Evolutionary conservation across 2,329 filamentous ascomycete species (phyloP), one percentile per base, ranked within the genome.

Genomic region (Grosmannia huntii): DNA sequence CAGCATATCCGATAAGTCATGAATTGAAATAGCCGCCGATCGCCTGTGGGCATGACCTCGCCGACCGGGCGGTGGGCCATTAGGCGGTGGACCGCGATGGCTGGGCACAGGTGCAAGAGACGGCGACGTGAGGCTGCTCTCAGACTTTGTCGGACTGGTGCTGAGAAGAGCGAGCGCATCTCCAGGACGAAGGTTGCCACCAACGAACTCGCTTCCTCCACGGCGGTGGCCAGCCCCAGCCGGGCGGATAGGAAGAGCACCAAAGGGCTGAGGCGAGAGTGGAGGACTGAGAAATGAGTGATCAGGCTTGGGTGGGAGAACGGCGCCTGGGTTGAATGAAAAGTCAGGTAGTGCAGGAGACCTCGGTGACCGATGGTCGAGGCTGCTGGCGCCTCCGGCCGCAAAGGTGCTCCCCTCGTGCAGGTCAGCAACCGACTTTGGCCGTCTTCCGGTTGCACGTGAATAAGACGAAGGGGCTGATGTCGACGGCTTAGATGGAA

Each of bases 151-250:
- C 31, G 86, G 85, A 65, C 85, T 90, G 14, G 82, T 81, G 69
- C 82, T 87, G 72, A 88, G 76, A 9, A 82, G 72, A 11, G 80
- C 79, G 55, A 83, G 82, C 0, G 79, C 75, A 53, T 79, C 81
- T 14, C 81, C 73, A 71, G 77, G 70, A 64, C 82, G 75, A 63
- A 79, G 72, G 64, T 86, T 86, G 9, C 87, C 88, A 44, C 89
- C 89, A 53, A 95, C 87, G 66, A 95, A 90, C 68, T 96, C 90
- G 68, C 90, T 96, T 31, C 84, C 87, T 57, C 87, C 87, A 66
- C 91, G 82, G 65, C 85, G 80, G 69, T 96, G 91, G 33, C 86
- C 84, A 67, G 90, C 87, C 25, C 85, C 83, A 36, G 73, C 72
- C 27, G 79, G 74, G 60, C 82, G 77, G 23, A 79, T 75, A 21